phyloP scores from a whole-genome alignment of 108 stramenopile genomes.

The Phaeodactylum tricornutum region DNA sequence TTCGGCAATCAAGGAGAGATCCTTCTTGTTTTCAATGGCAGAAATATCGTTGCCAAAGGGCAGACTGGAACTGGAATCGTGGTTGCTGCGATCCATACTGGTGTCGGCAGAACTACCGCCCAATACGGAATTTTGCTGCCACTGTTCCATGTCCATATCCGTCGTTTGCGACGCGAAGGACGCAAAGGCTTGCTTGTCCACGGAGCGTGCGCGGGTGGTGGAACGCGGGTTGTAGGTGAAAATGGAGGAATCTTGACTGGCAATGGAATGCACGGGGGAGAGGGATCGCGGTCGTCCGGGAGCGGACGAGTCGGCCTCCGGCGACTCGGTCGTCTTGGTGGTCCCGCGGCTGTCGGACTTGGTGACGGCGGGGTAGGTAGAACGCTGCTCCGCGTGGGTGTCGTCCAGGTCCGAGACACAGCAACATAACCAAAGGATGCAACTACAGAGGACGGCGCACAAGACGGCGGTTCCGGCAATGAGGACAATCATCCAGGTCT shows the following conservation, averaged over 20 bases:
- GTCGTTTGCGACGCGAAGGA: not conserved
- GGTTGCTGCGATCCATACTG: not conserved
- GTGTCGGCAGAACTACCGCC: not conserved
- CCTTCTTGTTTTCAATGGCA: slow-evolving; percentile 12
- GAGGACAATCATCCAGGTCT: not conserved
- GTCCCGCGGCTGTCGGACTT: not conserved
- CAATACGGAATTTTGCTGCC: slow-evolving; percentile 1
- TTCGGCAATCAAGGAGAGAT: slow-evolving; percentile 18
- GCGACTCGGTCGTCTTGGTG: not conserved
- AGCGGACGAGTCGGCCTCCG: not conserved
- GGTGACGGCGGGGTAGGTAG: not conserved
- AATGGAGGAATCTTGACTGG: slow-evolving; percentile 24
- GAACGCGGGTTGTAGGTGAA: slow-evolving; percentile 23
- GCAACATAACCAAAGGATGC: not conserved
- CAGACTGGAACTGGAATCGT: slow-evolving; percentile 5
- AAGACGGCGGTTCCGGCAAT: not conserved
- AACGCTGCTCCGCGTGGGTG: not conserved
- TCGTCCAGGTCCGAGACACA: not conserved
- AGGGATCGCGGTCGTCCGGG: slow-evolving; percentile 4
- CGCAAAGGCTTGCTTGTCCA: slow-evolving; percentile 1
- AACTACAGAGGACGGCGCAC: not conserved
- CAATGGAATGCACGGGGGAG: slow-evolving; percentile 16
- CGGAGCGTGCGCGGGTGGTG: slow-evolving; percentile 6
- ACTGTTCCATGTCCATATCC: slow-evolving; percentile 1
- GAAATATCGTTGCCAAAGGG: slow-evolving; percentile 26